Percentiles rank a stretch among this genome's conserved stretches.
Evolutionary conservation across 2,329 filamentous ascomycete species (phyloP).

Genomic region (Alternaria longipes): DNA sequence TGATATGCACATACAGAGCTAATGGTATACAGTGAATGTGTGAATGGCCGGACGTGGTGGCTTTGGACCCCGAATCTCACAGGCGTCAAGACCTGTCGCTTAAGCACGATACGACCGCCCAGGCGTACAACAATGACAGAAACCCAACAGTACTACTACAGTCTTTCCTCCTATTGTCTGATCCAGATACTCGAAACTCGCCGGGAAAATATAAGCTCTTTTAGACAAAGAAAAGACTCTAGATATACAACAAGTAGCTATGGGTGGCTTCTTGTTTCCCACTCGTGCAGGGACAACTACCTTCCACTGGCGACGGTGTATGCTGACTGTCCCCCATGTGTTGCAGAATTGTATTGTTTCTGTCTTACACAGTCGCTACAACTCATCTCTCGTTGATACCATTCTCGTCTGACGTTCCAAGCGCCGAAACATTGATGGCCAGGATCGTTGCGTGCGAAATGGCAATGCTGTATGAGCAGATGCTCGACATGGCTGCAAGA

Average conservation of each 20-base stretch:
- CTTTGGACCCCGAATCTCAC: not conserved
- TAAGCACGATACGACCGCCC: not conserved
- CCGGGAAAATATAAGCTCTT: not conserved
- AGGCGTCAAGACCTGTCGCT: not conserved
- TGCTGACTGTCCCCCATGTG: not conserved
- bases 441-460: constrained; percentile 77
- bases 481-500: constrained; percentile 68
- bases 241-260: not conserved
- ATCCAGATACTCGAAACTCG: not conserved
- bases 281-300: not conserved
- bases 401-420: constrained; percentile 68
- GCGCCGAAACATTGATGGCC: constrained; percentile 74
- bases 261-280: not conserved
- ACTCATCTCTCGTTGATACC: constrained; percentile 57
- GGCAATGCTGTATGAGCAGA: constrained; percentile 74
- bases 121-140: not conserved
- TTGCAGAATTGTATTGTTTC: not conserved
- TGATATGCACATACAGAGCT: constrained; percentile 4
- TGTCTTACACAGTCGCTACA: constrained; percentile 15
- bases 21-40: not conserved
- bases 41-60: not conserved
- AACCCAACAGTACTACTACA: not conserved
- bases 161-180: not conserved
- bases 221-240: not conserved
- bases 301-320: not conserved